phyloP scores from a whole-genome alignment of 768 basidiomycete species.

The Lactarius indigo region DNA sequence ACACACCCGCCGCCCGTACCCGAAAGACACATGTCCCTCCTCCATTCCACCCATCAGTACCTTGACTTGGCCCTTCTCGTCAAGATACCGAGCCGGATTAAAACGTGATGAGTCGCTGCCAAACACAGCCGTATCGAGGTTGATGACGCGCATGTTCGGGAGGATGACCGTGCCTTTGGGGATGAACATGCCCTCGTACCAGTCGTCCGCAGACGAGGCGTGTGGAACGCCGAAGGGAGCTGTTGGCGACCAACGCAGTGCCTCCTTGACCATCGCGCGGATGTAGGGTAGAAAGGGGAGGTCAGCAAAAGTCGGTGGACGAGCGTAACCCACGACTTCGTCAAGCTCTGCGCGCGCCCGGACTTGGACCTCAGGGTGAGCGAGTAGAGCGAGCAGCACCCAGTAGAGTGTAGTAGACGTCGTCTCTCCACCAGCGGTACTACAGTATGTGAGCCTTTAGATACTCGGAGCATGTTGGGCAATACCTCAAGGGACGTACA shows the following conservation, averaged over 20 bases:
- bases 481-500: slow-evolving; percentile 12
- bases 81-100: background rate
- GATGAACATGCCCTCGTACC: background rate
- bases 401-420: background rate
- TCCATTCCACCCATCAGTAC: background rate
- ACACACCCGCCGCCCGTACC: background rate
- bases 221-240: slow-evolving; percentile 2
- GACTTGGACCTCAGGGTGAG: background rate
- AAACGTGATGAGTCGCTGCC: background rate
- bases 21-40: background rate
- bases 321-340: background rate
- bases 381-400: background rate
- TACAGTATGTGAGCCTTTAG: background rate
- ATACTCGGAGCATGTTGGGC: background rate
- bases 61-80: background rate
- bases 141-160: background rate
- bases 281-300: background rate
- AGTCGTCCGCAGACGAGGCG: background rate
- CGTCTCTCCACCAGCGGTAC: background rate
- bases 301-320: background rate
- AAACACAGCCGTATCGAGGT: background rate
- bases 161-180: background rate
- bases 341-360: background rate
- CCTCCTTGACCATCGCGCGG: background rate
- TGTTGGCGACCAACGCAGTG: background rate